A percentile compares a stretch with the other conserved stretches of the same genome.
These are phyloP conservation scores for Phellinidium pouzarii DNA, from an alignment of 1,284 basidiomycete genomes.

Conservation along the genomic window DNA sequence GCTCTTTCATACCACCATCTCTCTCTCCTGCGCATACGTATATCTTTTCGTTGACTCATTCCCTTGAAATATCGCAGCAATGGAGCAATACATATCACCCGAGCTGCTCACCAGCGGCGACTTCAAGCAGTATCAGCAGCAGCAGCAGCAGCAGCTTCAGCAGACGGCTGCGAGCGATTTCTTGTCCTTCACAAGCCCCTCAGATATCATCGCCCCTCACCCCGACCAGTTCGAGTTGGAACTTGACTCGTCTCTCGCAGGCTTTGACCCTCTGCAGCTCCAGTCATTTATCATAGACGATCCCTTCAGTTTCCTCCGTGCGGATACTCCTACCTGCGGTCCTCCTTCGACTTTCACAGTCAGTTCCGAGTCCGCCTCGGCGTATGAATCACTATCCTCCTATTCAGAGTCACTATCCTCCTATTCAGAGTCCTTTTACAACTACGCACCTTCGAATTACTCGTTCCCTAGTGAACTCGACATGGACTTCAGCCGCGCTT, in stretches of 20 bases:
- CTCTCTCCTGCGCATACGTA: conserved; percentile 7
- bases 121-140: conserved; percentile 12
- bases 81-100: conserved; percentile 19
- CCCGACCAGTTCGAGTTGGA: conserved; percentile 77
- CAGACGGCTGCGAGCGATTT: conserved; percentile 41
- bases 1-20: not conserved
- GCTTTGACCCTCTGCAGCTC: conserved; percentile 54
- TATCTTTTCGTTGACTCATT: conserved; percentile 8
- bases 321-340: conserved; percentile 57
- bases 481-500: conserved; percentile 62
- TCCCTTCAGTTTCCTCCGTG: conserved; percentile 54
- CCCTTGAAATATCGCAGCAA: conserved; percentile 9
- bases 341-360: conserved; percentile 72
- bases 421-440: conserved; percentile 63
- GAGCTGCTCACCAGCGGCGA: conserved; percentile 13
- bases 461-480: conserved; percentile 56
- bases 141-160: conserved; percentile 16
- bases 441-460: conserved; percentile 44
- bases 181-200: conserved; percentile 53
- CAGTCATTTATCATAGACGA: conserved; percentile 58
- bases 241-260: conserved; percentile 62
- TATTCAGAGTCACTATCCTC: conserved; percentile 60
- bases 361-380: conserved; percentile 62
- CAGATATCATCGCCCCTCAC: conserved; percentile 63
- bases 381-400: conserved; percentile 58